phyloP scores from a whole-genome alignment of 2,329 filamentous ascomycete genomes.

The Colletotrichum coccodes region DNA sequence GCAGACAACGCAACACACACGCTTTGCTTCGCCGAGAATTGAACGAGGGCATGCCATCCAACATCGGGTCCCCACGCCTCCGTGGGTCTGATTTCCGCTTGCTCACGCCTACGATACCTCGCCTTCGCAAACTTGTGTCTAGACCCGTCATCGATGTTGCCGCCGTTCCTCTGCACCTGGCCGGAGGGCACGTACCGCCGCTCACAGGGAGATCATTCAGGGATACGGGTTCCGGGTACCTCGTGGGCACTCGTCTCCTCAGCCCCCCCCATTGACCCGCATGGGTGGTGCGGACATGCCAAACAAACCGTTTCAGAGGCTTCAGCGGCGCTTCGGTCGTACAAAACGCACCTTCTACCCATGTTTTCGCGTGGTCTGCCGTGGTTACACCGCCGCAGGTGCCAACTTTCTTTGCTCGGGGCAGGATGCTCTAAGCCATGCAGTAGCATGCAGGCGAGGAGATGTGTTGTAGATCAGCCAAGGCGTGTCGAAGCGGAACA shows the following conservation, averaged over 20 bases:
- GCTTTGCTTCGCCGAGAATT: background rate
- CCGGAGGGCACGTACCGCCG: background rate
- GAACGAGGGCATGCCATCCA: background rate
- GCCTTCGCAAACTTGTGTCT: too few species aligned
- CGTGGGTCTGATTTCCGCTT: background rate
- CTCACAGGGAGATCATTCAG: too few species aligned
- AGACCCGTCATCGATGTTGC: background rate
- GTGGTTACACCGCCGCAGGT: background rate
- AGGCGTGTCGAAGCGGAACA: background rate
- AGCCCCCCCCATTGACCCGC: background rate
- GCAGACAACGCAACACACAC: background rate
- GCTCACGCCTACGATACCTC: background rate
- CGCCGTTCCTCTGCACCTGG: background rate
- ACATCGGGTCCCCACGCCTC: background rate
- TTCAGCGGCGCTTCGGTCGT: background rate
- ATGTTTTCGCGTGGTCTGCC: background rate
- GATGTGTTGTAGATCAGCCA: slow-evolving; percentile 3
- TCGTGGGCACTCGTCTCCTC: background rate
- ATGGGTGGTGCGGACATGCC: background rate
- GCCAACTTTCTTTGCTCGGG: background rate
- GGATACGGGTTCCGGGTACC: too few species aligned
- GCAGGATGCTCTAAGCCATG: background rate
- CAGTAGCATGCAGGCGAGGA: background rate
- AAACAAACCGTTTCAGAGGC: background rate
- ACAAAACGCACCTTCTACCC: background rate